A percentile compares a stretch with the other conserved stretches of the same genome.
These are phyloP conservation scores for Gonium pectorale DNA, from an alignment of 139 green algal genomes.

Conservation along the genomic window DNA sequence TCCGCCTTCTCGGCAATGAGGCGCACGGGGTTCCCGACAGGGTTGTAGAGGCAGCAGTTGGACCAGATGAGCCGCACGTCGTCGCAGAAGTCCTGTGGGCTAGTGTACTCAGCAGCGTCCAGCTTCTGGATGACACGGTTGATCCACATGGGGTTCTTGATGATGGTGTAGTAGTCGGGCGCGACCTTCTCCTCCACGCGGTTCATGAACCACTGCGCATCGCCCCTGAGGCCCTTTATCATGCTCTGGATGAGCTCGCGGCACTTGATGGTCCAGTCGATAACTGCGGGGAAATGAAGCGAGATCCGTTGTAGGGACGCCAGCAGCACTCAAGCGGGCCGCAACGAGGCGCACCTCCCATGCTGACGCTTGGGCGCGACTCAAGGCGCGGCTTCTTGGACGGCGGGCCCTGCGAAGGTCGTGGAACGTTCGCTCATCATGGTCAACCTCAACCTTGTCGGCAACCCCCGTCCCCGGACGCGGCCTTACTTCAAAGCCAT, in stretches of 20 bases:
- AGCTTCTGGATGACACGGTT: slow-evolving; percentile 36
- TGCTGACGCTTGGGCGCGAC: slow-evolving; percentile 16
- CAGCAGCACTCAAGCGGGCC: too few relatives aligned
- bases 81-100: slow-evolving; percentile 49
- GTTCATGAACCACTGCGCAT: slow-evolving; percentile 26
- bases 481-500: slow-evolving; percentile 13
- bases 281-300: slow-evolving; percentile 2
- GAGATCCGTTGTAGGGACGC: too few relatives aligned
- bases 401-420: slow-evolving; percentile 16
- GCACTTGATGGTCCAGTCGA: slow-evolving; percentile 27
- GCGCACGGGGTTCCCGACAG: slow-evolving; percentile 11
- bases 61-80: slow-evolving; percentile 58
- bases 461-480: not conserved
- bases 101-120: not conserved
- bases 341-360: not conserved
- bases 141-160: slow-evolving; percentile 42
- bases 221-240: not conserved
- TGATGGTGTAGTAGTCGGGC: slow-evolving; percentile 41
- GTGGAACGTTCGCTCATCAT: slow-evolving; percentile 8
- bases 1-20: slow-evolving; percentile 40
- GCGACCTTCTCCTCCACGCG: slow-evolving; percentile 20
- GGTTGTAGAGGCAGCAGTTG: slow-evolving; percentile 66
- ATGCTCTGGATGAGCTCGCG: slow-evolving; percentile 23
- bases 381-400: slow-evolving; percentile 41
- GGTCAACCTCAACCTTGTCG: slow-evolving; percentile 5